These are phyloP conservation scores for Termitomyces sp. DNA, from an alignment of 768 basidiomycete genomes.

Conservation along the genomic window DNA sequence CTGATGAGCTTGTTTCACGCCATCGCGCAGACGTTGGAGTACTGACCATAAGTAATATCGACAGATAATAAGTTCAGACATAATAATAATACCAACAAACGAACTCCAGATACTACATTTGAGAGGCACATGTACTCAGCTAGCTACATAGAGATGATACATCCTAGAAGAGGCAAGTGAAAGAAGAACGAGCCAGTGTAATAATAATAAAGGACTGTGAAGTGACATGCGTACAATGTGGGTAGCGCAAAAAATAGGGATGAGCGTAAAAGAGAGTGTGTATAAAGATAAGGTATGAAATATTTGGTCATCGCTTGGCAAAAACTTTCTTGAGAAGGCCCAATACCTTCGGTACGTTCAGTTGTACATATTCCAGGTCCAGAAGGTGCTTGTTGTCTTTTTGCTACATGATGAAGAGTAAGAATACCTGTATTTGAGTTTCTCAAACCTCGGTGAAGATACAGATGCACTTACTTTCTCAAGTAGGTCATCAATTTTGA, in stretches of 20 bases:
- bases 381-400: conserved; percentile 97
- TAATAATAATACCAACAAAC: neutral
- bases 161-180: conserved; percentile 20
- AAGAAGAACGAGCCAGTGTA: conserved; percentile 13
- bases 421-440: neutral
- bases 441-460: neutral
- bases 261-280: conserved; percentile 16
- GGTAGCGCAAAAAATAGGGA: conserved; percentile 17
- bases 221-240: conserved; percentile 4
- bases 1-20: neutral
- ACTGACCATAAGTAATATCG: too few species aligned
- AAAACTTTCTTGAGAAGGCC: conserved; percentile 92
- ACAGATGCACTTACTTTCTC: conserved; percentile 71
- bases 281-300: conserved; percentile 23
- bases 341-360: conserved; percentile 94
- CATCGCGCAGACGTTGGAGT: too few species aligned
- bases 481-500: conserved; percentile 96
- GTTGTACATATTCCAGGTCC: conserved; percentile 96
- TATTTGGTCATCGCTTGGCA: conserved; percentile 62
- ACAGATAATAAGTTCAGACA: too few species aligned
- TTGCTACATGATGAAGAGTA: conserved; percentile 57
- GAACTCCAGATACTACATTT: conserved; percentile 13
- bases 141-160: conserved; percentile 28
- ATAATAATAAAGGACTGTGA: conserved; percentile 8
- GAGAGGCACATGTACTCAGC: conserved; percentile 16